Evolutionary conservation across 2,329 filamentous ascomycete species (phyloP).

Genomic region (Exserohilum turcica): DNA sequence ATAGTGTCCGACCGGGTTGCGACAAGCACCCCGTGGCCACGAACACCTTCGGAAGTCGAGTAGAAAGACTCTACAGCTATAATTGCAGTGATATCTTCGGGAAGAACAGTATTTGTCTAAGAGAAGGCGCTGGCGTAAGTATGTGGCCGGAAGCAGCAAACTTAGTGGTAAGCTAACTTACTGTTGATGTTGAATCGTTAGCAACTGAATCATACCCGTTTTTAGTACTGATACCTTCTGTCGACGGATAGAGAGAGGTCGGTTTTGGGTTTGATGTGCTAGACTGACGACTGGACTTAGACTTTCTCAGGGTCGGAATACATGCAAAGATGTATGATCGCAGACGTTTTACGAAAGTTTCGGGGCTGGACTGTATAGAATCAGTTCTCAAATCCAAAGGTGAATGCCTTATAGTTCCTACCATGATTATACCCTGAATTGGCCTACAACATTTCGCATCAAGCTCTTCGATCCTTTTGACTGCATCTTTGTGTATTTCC

Average conservation of each 20-base stretch:
- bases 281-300: neutral
- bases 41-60: neutral
- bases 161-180: neutral
- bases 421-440: neutral
- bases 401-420: neutral
- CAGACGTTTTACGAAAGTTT: neutral
- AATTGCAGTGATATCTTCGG: neutral
- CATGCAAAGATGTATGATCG: neutral
- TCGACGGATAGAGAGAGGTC: neutral
- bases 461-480: neutral
- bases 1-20: neutral
- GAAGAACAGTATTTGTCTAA: neutral
- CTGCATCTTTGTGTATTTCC: neutral
- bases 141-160: neutral
- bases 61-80: neutral
- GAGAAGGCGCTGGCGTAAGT: neutral
- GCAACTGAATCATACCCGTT: neutral
- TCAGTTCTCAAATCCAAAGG: neutral
- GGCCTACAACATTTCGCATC: neutral
- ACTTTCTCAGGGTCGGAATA: neutral
- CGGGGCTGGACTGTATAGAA: neutral
- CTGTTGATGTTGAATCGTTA: neutral
- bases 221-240: neutral
- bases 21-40: neutral
- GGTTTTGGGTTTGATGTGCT: neutral